These are phyloP conservation scores for Epichloe gansuensis DNA, from an alignment of 2,329 filamentous ascomycete genomes.

Conservation along the genomic window DNA sequence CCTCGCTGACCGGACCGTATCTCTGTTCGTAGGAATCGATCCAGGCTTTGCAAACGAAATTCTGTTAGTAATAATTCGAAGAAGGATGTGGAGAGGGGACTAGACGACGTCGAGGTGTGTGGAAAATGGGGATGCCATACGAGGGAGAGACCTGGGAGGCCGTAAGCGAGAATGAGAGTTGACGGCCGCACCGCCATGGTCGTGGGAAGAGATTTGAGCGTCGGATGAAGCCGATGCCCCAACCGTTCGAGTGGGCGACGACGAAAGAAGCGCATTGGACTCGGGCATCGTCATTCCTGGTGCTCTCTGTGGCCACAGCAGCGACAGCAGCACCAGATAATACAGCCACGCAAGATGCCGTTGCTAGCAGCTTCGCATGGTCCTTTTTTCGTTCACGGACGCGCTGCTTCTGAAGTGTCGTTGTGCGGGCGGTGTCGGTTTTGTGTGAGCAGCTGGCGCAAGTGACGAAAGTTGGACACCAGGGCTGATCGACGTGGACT, in stretches of 20 bases:
- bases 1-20: constrained; percentile 24
- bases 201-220: constrained; percentile 5
- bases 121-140: constrained; percentile 9
- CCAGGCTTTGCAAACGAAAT: constrained; percentile 35
- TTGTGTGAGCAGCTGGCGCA: not conserved
- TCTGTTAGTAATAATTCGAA: constrained; percentile 14
- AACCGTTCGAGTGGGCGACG: constrained; percentile 7
- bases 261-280: constrained; percentile 6
- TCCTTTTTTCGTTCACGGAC: not conserved
- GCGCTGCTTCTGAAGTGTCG: not conserved
- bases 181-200: constrained; percentile 5
- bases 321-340: not conserved
- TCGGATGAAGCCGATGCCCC: constrained; percentile 7
- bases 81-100: not conserved
- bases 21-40: constrained; percentile 34
- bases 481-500: not conserved
- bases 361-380: constrained; percentile 6
- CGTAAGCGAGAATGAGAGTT: constrained; percentile 11
- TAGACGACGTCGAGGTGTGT: too few relatives aligned
- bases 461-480: not conserved
- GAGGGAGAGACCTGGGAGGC: constrained; percentile 18
- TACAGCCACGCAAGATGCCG: not conserved
- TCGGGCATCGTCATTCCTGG: not conserved
- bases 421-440: not conserved
- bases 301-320: not conserved